Conservation (phyloP, 2,329 filamentous ascomycete species). For the Epichloe festucae region DNA sequence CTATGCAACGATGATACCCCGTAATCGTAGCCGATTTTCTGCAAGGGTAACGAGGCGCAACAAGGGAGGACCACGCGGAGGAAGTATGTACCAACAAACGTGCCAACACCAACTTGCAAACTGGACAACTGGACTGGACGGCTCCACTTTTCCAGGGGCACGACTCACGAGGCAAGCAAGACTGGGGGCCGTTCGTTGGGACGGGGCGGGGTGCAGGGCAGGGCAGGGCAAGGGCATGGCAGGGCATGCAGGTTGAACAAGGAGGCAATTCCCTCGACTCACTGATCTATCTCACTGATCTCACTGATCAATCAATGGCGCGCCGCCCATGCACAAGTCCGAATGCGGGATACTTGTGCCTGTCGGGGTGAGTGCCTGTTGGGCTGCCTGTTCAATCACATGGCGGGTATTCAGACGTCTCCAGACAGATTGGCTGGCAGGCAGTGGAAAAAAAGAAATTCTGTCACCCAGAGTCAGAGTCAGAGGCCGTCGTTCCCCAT, state of each 20-base stretch:
- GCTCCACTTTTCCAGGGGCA: slow-evolving; percentile 2
- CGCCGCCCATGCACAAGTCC: background rate
- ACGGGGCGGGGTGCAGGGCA: background rate
- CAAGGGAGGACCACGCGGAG: too few relatives aligned
- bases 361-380: background rate
- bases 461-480: too few relatives aligned
- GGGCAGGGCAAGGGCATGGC: background rate
- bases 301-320: too few relatives aligned
- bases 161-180: too few relatives aligned
- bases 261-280: too few relatives aligned
- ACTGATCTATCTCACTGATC: too few relatives aligned
- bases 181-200: background rate
- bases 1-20: too few relatives aligned
- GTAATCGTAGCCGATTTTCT: too few relatives aligned
- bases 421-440: background rate
- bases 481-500: background rate
- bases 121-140: background rate
- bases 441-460: background rate
- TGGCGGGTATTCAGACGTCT: background rate
- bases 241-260: too few relatives aligned
- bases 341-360: background rate
- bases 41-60: background rate
- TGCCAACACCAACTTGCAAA: too few relatives aligned
- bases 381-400: background rate
- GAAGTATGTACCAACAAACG: too few relatives aligned